These are phyloP conservation scores for Talaromyces marneffei DNA, from an alignment of 2,329 filamentous ascomycete species.

Conservation along the genomic window DNA sequence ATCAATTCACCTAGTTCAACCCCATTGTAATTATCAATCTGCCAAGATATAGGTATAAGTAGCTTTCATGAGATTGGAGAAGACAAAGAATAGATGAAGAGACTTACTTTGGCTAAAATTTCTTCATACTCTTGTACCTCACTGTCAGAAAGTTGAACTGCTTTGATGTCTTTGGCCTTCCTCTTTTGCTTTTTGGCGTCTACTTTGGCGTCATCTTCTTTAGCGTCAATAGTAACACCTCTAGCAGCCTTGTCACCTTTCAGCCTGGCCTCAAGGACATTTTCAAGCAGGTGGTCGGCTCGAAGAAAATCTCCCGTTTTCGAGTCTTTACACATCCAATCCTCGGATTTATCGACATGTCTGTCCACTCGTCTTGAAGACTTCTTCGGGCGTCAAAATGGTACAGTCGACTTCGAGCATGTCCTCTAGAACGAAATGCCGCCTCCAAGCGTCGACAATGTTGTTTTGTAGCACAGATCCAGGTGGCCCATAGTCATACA, in stretches of 20 bases:
- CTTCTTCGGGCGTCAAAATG: slow-evolving; percentile 84
- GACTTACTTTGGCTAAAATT: slow-evolving; percentile 61
- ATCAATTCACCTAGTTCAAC: slow-evolving; percentile 82
- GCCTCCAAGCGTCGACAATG: slow-evolving; percentile 82
- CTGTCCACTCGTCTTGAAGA: slow-evolving; percentile 95
- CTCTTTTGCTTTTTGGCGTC: slow-evolving; percentile 84
- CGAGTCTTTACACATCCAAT: slow-evolving; percentile 99
- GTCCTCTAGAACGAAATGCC: slow-evolving; percentile 89
- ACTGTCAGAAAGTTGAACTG: slow-evolving; percentile 77
- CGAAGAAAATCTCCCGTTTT: slow-evolving; percentile 95
- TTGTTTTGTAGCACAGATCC: slow-evolving; percentile 81
- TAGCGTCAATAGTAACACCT: slow-evolving; percentile 48
- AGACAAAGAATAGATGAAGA: background rate
- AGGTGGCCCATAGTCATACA: slow-evolving; percentile 89
- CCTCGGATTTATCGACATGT: slow-evolving; percentile 95
- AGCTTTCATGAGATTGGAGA: background rate
- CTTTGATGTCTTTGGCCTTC: slow-evolving; percentile 65
- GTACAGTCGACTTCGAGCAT: slow-evolving; percentile 95
- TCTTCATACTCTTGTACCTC: slow-evolving; percentile 87
- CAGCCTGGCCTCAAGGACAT: slow-evolving; percentile 77
- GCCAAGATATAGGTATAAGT: background rate
- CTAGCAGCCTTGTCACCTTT: slow-evolving; percentile 90
- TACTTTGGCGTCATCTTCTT: slow-evolving; percentile 65
- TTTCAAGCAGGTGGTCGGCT: slow-evolving; percentile 93
- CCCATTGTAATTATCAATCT: slow-evolving; percentile 89